A percentile compares a stretch with the other conserved stretches of the same genome.
Conservation (phyloP, 768 basidiomycete species). For the Mycena alexandri region DNA sequence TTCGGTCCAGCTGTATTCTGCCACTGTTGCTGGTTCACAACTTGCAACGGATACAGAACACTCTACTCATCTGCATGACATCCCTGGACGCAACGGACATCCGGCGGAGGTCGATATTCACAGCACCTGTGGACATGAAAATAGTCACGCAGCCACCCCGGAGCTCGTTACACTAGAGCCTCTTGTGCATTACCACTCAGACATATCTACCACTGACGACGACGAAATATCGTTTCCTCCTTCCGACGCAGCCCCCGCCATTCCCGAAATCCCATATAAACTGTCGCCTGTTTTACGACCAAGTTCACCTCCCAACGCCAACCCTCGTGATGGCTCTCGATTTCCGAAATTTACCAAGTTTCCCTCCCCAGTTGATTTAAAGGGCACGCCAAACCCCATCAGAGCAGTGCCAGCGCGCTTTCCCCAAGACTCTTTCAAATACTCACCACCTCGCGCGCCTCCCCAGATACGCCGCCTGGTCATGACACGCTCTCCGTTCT, state of each 20-base stretch:
- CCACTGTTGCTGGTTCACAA: background rate
- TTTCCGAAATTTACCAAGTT: conserved; percentile 20
- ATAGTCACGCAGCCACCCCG: background rate
- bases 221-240: background rate
- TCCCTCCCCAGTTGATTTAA: no score
- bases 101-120: background rate
- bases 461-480: background rate
- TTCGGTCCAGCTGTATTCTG: background rate
- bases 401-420: background rate
- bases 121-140: background rate
- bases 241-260: background rate
- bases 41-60: background rate
- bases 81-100: background rate
- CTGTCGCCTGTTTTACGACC: background rate
- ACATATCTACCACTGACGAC: background rate
- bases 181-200: background rate
- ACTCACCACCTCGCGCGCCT: background rate
- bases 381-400: background rate
- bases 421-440: background rate
- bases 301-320: background rate
- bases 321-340: background rate
- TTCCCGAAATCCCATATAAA: background rate
- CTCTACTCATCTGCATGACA: background rate
- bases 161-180: background rate
- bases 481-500: background rate